These are phyloP conservation scores for Scenedesmus sp. DNA, from an alignment of 163 green algal genomes.

Conservation along the genomic window DNA sequence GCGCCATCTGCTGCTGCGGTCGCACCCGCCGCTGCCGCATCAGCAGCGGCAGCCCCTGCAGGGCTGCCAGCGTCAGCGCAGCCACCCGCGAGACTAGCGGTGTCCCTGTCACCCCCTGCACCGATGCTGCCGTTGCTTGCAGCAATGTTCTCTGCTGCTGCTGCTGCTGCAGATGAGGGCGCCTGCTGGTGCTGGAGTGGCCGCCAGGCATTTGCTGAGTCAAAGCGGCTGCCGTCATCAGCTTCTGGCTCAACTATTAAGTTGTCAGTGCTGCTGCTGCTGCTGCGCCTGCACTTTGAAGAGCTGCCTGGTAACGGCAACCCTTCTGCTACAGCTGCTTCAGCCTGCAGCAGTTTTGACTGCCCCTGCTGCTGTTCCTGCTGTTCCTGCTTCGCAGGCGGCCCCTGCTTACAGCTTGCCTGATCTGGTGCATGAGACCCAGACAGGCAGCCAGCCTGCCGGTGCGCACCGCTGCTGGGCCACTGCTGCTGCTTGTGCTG, in stretches of 20 bases:
- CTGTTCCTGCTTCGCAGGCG: neutral
- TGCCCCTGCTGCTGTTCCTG: neutral
- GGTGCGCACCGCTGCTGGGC: neutral
- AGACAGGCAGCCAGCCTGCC: neutral
- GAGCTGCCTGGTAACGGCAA: neutral
- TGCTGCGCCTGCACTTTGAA: neutral
- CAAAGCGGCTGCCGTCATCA: neutral
- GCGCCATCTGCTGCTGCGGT: no score
- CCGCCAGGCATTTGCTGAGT: neutral
- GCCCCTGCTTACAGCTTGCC: neutral
- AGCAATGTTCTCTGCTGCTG: neutral
- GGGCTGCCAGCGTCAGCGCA: neutral
- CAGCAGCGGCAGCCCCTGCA: neutral
- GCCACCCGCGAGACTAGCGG: neutral
- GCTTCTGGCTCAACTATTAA: neutral
- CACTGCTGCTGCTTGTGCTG: slow-evolving; percentile 5
- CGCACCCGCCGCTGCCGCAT: neutral
- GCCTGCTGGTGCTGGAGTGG: neutral
- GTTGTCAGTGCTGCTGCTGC: neutral
- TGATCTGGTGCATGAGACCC: neutral
- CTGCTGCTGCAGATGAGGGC: neutral
- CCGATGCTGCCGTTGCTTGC: neutral
- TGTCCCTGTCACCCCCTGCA: no score
- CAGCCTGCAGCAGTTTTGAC: no score
- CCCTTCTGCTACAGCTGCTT: neutral